Conservation (phyloP, 306 rosid genomes). For the Argentina anserina region DNA sequence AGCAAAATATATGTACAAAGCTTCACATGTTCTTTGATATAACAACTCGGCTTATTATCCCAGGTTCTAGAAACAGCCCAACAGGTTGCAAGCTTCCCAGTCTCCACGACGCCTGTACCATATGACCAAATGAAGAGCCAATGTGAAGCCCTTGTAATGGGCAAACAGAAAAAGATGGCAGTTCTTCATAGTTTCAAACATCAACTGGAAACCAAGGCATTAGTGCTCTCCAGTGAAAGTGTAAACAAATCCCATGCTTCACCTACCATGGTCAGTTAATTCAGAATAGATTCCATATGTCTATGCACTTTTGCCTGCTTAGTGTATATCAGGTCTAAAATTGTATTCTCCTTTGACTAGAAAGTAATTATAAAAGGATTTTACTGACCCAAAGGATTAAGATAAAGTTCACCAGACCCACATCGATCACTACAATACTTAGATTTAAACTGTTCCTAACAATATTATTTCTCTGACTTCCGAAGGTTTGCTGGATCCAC, state of each 20-base stretch:
- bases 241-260: conserved; percentile 34
- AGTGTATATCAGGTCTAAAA: background rate
- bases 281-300: background rate
- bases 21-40: conserved; percentile 19
- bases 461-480: background rate
- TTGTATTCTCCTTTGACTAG: background rate
- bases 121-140: conserved; percentile 92
- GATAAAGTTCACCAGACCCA: background rate
- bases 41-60: conserved; percentile 23
- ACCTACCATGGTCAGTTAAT: conserved; percentile 45
- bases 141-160: conserved; percentile 85
- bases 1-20: background rate
- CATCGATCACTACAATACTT: background rate
- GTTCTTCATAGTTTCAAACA: conserved; percentile 79
- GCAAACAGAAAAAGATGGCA: conserved; percentile 83
- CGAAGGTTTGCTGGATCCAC: conserved; percentile 1
- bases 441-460: background rate
- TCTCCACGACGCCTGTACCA: conserved; percentile 63
- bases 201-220: conserved; percentile 51
- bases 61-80: conserved; percentile 91
- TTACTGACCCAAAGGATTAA: background rate
- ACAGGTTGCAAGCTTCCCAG: conserved; percentile 78
- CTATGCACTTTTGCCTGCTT: background rate
- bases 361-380: background rate
- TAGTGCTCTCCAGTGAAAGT: conserved; percentile 53